These are phyloP conservation scores for Sungouiozyma ichnusensis DNA, from an alignment of 805 yeast genomes.

Conservation along the genomic window DNA sequence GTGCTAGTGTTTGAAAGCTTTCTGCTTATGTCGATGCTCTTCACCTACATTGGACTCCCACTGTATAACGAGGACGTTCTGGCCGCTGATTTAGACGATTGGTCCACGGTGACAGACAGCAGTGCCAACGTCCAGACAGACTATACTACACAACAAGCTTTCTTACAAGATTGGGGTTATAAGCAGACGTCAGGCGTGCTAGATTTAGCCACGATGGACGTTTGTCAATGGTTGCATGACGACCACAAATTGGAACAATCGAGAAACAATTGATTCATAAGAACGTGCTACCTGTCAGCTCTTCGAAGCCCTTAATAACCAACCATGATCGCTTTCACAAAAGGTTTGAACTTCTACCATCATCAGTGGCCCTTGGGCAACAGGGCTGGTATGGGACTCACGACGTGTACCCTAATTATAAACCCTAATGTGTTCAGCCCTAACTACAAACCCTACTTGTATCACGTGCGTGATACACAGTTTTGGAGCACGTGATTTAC, in stretches of 20 bases:
- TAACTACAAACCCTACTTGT: too few species aligned
- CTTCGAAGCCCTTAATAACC: too few species aligned
- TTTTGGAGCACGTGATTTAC: neutral
- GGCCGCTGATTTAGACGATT: slow-evolving; percentile 48
- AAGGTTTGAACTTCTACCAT: too few species aligned
- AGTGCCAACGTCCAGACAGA: slow-evolving; percentile 5
- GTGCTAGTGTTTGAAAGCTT: slow-evolving; percentile 67
- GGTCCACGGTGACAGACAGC: slow-evolving; percentile 47
- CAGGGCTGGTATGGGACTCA: too few species aligned
- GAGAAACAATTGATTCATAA: too few species aligned
- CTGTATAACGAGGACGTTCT: slow-evolving; percentile 68
- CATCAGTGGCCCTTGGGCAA: too few species aligned
- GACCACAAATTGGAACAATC: neutral
- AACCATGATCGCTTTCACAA: too few species aligned
- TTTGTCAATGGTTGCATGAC: slow-evolving; percentile 51
- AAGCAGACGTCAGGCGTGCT: slow-evolving; percentile 72
- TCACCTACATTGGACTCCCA: slow-evolving; percentile 58
- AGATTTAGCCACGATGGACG: slow-evolving; percentile 69
- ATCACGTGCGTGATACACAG: neutral
- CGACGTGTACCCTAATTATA: too few species aligned
- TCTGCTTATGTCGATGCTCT: slow-evolving; percentile 60
- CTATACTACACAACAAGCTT: slow-evolving; percentile 1
- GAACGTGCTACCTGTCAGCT: too few species aligned
- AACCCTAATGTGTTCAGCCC: too few species aligned
- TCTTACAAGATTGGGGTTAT: slow-evolving; percentile 34